phyloP scores from a whole-genome alignment of 2,329 filamentous ascomycete species.

The Sclerotinia subarctica region DNA sequence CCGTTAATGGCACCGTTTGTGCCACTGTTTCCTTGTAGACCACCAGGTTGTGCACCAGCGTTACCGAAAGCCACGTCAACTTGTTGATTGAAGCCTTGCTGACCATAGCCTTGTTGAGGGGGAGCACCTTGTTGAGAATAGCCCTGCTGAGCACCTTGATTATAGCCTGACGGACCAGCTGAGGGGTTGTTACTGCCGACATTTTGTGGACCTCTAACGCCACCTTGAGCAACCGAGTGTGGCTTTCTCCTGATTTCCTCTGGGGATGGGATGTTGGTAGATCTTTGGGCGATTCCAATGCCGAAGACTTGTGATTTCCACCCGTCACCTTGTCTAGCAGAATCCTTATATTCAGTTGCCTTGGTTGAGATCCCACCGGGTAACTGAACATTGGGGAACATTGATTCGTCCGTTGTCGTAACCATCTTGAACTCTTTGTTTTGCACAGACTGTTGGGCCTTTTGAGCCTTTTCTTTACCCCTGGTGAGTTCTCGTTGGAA shows the following conservation, averaged over 20 bases:
- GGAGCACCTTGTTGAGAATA: not conserved
- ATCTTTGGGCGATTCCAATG: constrained; percentile 73
- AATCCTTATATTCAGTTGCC: constrained; percentile 88
- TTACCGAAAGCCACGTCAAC: constrained; percentile 7
- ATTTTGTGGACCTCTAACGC: constrained; percentile 33
- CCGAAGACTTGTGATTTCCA: constrained; percentile 96
- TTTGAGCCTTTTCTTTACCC: constrained; percentile 76
- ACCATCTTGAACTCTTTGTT: constrained; percentile 78
- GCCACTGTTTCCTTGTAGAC: not conserved
- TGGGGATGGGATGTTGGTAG: constrained; percentile 63
- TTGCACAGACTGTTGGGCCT: constrained; percentile 65
- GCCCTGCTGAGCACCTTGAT: not conserved
- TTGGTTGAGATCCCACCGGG: constrained; percentile 88
- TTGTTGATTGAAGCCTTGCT: constrained; percentile 14
- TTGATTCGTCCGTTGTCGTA: constrained; percentile 83
- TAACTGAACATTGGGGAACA: constrained; percentile 84
- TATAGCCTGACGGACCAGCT: not conserved
- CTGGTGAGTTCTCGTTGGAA: constrained; percentile 70
- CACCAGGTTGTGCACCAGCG: not conserved
- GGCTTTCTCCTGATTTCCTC: constrained; percentile 54
- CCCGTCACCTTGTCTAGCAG: constrained; percentile 81
- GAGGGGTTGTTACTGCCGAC: constrained; percentile 26
- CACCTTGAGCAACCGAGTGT: constrained; percentile 32
- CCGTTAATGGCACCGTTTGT: constrained; percentile 16
- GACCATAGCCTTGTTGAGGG: not conserved